These are phyloP conservation scores for Penicillium sclerotiorum DNA, from an alignment of 2,329 filamentous ascomycete genomes.

Conservation along the genomic window DNA sequence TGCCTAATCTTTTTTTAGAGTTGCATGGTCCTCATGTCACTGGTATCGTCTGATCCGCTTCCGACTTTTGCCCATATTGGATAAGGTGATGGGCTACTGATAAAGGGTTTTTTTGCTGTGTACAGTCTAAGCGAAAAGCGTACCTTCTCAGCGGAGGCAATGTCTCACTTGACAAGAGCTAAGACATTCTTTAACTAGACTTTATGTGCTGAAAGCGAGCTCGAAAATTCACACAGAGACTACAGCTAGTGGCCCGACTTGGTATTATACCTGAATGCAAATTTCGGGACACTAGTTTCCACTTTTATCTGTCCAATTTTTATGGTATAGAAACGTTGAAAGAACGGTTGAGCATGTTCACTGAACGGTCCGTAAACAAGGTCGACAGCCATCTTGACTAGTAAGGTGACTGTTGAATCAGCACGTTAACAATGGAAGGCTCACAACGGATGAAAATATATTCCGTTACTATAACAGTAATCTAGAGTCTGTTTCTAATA, in stretches of 20 bases:
- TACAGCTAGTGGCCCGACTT: not conserved
- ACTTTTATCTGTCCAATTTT: not conserved
- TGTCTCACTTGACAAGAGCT: not conserved
- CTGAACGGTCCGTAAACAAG: not conserved
- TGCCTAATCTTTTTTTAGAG: not conserved
- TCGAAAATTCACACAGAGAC: not conserved
- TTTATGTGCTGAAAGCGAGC: not conserved
- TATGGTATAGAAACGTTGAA: not conserved
- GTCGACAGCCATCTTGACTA: not conserved
- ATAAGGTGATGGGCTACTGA: not conserved
- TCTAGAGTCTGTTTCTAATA: not conserved
- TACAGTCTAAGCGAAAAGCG: not conserved
- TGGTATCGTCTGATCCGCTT: not conserved
- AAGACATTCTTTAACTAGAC: not conserved
- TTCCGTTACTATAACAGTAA: not conserved
- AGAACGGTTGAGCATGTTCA: not conserved
- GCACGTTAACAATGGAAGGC: not conserved
- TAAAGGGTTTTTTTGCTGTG: not conserved
- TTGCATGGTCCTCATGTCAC: not conserved
- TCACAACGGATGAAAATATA: not conserved
- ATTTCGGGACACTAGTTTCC: not conserved
- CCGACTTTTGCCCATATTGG: not conserved
- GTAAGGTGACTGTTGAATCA: not conserved
- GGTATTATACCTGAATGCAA: not conserved
- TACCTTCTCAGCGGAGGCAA: not conserved